Base-by-base conservation (phyloP, 1,139 yeast species). In the Meyerozyma sp. region DNA sequence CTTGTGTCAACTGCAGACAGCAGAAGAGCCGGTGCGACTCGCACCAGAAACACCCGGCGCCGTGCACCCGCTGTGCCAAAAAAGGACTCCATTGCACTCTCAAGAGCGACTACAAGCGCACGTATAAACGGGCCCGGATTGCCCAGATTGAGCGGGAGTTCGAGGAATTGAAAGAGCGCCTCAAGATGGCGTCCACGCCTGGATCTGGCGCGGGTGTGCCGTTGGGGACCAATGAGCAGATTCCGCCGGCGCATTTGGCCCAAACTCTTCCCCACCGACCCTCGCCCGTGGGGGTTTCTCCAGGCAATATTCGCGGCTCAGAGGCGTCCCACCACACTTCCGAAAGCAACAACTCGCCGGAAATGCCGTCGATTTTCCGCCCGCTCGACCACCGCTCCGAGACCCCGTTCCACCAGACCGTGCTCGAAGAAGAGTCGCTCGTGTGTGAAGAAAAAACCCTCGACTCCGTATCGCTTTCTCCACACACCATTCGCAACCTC, bases 1-100 rank as follows among this genome's bases (percentile, higher is more conserved):
- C 98, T 0, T 93, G 98, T 68, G 90, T 88, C 2, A 96, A 91
- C 58, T 93, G 98, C 59, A 77, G 98, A 16, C 98, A 93, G 62
- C 98, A 93, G 60, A 93, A 93, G 64, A 63, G 93, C 23, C 79
- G 84, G 51, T 93, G 98, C 65, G 95, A 89, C 61, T 95, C 96
- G 8, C 81, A 77, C 49, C 90, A 84, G 48, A 74, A 70, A 44
- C 79, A 81, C 38, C 96, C 96, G 0, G 70, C 71, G n/a, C 86
- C 96, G 1, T 93, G 98, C 57, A 70, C 91, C 0, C 69, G 96
- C 49, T 93, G 98, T 60, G 57, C 66, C 11, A 86, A 85, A 59
- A 81, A 87, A 55, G 77, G 79, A 8, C 70, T 85, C 6, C 70
- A 71, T 16, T 93, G 98, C 61, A 77, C 83, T 34, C 65, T 91